Evolutionary conservation across 192 early-diverging fungal genomes (phyloP), one percentile per base, ranked within the genome.

Genomic region (Gigaspora rosea): DNA sequence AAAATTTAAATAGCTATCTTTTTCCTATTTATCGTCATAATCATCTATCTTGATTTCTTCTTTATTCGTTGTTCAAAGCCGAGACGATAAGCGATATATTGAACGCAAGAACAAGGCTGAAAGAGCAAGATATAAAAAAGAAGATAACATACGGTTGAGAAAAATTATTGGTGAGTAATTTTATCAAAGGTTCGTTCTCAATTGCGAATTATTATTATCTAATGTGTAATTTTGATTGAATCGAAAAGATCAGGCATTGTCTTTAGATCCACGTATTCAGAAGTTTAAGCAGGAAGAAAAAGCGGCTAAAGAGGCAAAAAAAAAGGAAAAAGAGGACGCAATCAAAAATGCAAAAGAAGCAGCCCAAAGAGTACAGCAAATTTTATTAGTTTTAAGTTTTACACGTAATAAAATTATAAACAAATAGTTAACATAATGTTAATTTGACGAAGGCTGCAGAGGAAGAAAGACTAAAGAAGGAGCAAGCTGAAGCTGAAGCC

Each of bases 81-180:
- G 98, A 80, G 98, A 99, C 83, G 93, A 98, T 82, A 98, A 95
- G 90, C 90, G 98, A 61, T 96, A 91, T 82, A 87, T 95, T 77
- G 98, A 99, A 83, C 86, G 89, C 79, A 96, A 97, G 90, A 99
- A 99, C 92, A 88, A 90, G 83, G 92, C 94, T 82, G 92, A 94
- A 82, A 92, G 98, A 54, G 89, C 92, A 56, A 91, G 92, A 80
- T 88, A 87, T 75, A 99, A 99, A 94, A 99, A 98, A 89, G 96
- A 98, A 83, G 98, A 99, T 87, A 97, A 91, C 82, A 87, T 91
- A 75, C 91, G 98, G 77, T 79, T 98, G 33, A 90, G 89, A 80
- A 88, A 88, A 62, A 83, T 98, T 70, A 95, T 97, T 49, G 95
- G 84, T 79, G 77, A 57, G 10, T 73, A 35, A 58, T 22, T 57